Base-by-base conservation (phyloP, 2,329 filamentous ascomycete genomes). In the Diaporthe amygdali region DNA sequence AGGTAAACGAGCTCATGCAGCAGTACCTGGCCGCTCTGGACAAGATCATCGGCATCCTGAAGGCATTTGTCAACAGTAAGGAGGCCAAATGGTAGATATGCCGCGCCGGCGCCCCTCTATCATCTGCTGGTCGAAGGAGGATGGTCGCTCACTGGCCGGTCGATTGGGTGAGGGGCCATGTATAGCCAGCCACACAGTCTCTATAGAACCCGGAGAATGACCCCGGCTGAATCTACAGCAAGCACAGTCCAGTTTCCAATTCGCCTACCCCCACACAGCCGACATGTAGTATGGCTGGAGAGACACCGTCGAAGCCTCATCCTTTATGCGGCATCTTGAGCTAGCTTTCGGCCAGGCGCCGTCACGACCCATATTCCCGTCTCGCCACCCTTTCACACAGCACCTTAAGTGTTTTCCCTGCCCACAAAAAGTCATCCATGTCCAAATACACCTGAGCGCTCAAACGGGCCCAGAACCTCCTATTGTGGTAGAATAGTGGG, bases 371-470 rank as follows among this genome's bases (percentile, higher is more conserved):
- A 15, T 78, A 71, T n/a, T 79, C 76, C 22, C 76, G 79, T 64
- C 79, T 82, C 2, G 75, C 78, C 7, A 85, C 82, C 70, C 85
- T 79, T 66, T 80, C 78, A 69, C 81, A 83, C 17, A 89, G 55
- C 46, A 83, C 80, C 78, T 88, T 87, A 76, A 96, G 79, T 10
- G 87, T 83, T 64, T 84, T 78, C 0, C 86, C 93, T 5, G 88
- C 87, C 88, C 89, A 93, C 78, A 92, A 89, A 77, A 96, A 97
- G 80, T 98, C 95, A 15, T 86, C 85, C 74, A 92, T 79, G 32
- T 94, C 94, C n/a, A 98, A 82, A 79, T 96, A 98, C 0, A 96
- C 88, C 84, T 97, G 95, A 17, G 89, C 94, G 78, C 93, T 95
- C 59, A 97, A 77, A 61, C 96, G 84, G 0, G 87, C 85, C 93